Evolutionary conservation across 2,329 filamentous ascomycete species (phyloP).

Genomic region (Pseudopyricularia javanii): DNA sequence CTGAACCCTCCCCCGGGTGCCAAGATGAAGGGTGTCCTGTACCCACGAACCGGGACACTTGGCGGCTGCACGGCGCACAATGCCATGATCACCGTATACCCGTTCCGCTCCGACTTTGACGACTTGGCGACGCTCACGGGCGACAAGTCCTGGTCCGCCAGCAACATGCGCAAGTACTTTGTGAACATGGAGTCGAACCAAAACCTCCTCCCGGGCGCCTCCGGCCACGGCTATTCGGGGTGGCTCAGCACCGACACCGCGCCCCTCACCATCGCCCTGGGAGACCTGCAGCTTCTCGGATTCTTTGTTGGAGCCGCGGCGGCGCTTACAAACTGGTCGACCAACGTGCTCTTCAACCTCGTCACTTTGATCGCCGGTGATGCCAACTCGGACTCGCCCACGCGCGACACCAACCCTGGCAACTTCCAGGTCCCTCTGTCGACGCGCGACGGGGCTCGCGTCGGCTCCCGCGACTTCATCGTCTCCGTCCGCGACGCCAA

Average conservation of each 20-base stretch:
- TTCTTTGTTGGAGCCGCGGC: slow-evolving; percentile 36
- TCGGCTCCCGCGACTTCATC: slow-evolving; percentile 43
- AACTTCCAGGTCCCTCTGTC: slow-evolving; percentile 48
- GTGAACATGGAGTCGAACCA: slow-evolving; percentile 37
- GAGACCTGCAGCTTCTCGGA: slow-evolving; percentile 40
- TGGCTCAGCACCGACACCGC: slow-evolving; percentile 24
- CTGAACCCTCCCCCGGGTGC: slow-evolving; percentile 19
- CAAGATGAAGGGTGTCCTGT: slow-evolving; percentile 19
- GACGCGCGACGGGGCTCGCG: slow-evolving; percentile 36
- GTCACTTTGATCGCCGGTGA: slow-evolving; percentile 22
- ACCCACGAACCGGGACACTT: slow-evolving; percentile 23
- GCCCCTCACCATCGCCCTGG: slow-evolving; percentile 4
- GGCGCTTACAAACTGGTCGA: slow-evolving; percentile 16
- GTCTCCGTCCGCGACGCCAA: slow-evolving; percentile 14
- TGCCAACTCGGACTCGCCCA: slow-evolving; percentile 31
- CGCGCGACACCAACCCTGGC: slow-evolving; percentile 31
- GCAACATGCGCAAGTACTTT: slow-evolving; percentile 47
- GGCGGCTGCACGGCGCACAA: slow-evolving; percentile 28
- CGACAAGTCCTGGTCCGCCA: slow-evolving; percentile 29
- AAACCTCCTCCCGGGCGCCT: slow-evolving; percentile 28
- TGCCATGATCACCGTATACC: slow-evolving; percentile 28
- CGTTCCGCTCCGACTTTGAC: slow-evolving; percentile 15
- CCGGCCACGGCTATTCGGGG: slow-evolving; percentile 43
- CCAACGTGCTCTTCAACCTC: slow-evolving; percentile 4
- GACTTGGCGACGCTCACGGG: slow-evolving; percentile 25